A percentile compares a stretch with the other conserved stretches of the same genome.
Conservation (phyloP, 805 yeast genomes). For the Debaryomyces prosopidis region DNA sequence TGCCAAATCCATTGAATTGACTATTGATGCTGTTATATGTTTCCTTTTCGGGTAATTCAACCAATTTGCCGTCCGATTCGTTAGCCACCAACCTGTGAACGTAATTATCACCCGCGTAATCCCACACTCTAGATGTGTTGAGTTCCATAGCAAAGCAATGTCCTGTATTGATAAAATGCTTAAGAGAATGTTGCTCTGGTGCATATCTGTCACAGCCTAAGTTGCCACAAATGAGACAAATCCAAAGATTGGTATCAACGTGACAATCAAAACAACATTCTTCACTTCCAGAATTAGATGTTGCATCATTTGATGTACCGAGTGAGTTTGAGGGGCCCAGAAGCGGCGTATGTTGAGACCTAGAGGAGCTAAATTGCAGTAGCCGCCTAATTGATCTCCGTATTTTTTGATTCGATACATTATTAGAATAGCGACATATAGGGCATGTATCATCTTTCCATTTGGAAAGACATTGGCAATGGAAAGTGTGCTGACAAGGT, state of each 20-base stretch:
- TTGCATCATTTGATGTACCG: not conserved
- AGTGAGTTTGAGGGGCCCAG: constrained; percentile 1
- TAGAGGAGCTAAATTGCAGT: constrained; percentile 25
- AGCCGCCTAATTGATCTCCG: constrained; percentile 33
- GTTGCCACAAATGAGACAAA: constrained; percentile 86
- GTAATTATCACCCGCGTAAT: constrained; percentile 86
- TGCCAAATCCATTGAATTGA: constrained; percentile 7
- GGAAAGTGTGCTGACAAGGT: constrained; percentile 92
- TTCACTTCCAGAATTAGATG: not conserved
- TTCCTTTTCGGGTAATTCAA: constrained; percentile 58
- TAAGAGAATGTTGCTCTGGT: constrained; percentile 79
- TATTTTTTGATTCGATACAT: constrained; percentile 33
- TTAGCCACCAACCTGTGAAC: constrained; percentile 85
- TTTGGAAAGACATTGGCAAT: constrained; percentile 80
- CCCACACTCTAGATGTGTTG: constrained; percentile 87
- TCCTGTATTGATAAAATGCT: constrained; percentile 72
- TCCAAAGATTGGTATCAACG: constrained; percentile 70
- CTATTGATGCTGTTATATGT: constrained; percentile 3
- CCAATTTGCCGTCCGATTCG: constrained; percentile 86
- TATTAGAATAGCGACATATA: constrained; percentile 77
- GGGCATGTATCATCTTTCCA: constrained; percentile 94
- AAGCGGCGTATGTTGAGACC: constrained; percentile 5
- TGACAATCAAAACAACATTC: constrained; percentile 58
- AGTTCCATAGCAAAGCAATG: constrained; percentile 94
- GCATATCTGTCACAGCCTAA: constrained; percentile 88